A percentile compares a stretch with the other conserved stretches of the same genome.
phyloP scores from a whole-genome alignment of 768 basidiomycete species.

The Cyathus striatus region DNA sequence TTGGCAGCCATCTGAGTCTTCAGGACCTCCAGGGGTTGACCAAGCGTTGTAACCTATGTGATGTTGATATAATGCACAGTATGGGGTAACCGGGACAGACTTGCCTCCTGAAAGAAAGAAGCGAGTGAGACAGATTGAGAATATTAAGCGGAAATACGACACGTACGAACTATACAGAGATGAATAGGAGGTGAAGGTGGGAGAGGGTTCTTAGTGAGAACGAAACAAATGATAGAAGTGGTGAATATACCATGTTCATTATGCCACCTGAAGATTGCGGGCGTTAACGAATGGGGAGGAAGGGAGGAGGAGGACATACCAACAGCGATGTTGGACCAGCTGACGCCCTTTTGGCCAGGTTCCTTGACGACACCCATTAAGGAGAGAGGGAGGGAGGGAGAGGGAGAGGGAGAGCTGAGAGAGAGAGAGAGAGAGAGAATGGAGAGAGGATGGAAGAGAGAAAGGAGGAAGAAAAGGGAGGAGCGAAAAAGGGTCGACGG shows the following conservation, averaged over 20 bases:
- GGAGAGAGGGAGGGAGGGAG: conserved; percentile 11
- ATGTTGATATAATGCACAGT: not conserved
- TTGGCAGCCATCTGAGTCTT: conserved; percentile 99
- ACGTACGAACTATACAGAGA: conserved; percentile 47
- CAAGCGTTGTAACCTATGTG: conserved; percentile 88
- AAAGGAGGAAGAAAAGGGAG: conserved; percentile 15
- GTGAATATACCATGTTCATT: conserved; percentile 93
- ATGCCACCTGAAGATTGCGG: conserved; percentile 62
- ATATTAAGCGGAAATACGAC: too few species aligned
- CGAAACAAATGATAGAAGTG: conserved; percentile 3
- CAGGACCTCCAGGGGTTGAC: conserved; percentile 95
- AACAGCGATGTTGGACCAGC: conserved; percentile 94
- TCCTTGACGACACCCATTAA: conserved; percentile 79
- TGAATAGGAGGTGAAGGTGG: not conserved
- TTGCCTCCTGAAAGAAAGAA: conserved; percentile 58
- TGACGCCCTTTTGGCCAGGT: conserved; percentile 88
- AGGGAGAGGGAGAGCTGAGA: conserved; percentile 16
- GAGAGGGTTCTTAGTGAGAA: conserved; percentile 5
- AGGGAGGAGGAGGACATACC: conserved; percentile 45
- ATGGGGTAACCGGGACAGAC: conserved; percentile 19
- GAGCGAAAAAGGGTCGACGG: conserved; percentile 11
- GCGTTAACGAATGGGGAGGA: conserved; percentile 14
- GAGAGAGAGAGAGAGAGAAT: conserved; percentile 13
- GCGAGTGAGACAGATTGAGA: too few species aligned
- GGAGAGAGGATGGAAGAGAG: conserved; percentile 16